A percentile compares a stretch with the other conserved stretches of the same genome.
Conservation (phyloP, 257 asterid species). For the Apocynum venetum region DNA sequence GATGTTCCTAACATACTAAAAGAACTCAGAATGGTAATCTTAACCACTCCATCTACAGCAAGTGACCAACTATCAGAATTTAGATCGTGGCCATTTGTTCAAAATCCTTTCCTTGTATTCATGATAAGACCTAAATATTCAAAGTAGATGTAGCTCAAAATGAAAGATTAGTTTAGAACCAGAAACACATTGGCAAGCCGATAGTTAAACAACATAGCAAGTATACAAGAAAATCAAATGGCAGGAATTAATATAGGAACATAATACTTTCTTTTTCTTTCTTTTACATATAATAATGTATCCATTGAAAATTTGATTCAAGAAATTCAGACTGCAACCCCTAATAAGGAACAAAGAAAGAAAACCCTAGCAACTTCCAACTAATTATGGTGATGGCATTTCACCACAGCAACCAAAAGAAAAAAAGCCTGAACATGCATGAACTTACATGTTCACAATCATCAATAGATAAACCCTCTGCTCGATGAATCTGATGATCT, state of each 20-base stretch:
- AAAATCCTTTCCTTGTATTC: neutral
- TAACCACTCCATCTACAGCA: neutral
- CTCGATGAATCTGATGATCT: constrained; percentile 92
- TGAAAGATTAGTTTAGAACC: neutral
- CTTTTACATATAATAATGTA: neutral
- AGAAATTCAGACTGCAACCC: neutral
- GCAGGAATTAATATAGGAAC: neutral
- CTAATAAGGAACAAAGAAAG: neutral
- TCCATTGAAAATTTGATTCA: neutral
- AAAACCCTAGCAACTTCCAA: neutral
- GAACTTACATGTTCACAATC: constrained; percentile 78
- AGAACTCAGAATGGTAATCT: neutral
- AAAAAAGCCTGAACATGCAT: constrained; percentile 10
- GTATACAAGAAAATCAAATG: neutral
- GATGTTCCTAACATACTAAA: neutral
- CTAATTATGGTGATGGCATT: neutral
- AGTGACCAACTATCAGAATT: neutral
- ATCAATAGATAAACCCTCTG: constrained; percentile 88
- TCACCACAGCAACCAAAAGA: constrained; percentile 15
- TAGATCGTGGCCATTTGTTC: neutral
- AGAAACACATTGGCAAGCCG: neutral
- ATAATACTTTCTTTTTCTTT: neutral
- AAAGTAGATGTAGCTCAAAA: neutral
- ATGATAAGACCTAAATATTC: neutral
- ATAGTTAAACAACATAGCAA: neutral